Percentiles rank a stretch among this genome's conserved stretches.
These are phyloP conservation scores for Toxoplasma gondii DNA, from an alignment of 169 alveolate genomes.

Conservation along the genomic window DNA sequence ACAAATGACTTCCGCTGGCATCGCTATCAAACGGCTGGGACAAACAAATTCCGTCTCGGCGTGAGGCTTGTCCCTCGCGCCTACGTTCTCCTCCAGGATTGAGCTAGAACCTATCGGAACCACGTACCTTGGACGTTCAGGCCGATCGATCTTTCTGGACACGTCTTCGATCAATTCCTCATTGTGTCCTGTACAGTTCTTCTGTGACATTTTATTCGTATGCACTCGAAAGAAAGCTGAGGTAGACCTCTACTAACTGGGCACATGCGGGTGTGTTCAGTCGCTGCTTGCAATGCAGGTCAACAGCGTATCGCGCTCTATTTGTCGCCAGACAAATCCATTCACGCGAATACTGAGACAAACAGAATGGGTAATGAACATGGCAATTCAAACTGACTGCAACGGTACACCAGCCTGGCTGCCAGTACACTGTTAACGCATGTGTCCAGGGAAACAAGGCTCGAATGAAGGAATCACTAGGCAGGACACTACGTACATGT, in stretches of 20 bases:
- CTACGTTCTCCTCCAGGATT: slow-evolving; percentile 46
- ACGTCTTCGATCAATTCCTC: slow-evolving; percentile 56
- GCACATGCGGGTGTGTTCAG: slow-evolving; percentile 54
- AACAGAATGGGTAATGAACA: too few species aligned
- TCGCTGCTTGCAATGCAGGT: slow-evolving; percentile 51
- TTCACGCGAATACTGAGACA: too few species aligned
- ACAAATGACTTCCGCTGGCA: not conserved
- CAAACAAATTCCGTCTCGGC: not conserved
- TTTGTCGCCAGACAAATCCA: slow-evolving; percentile 67
- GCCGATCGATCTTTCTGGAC: slow-evolving; percentile 69
- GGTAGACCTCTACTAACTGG: slow-evolving; percentile 68
- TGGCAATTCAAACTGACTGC: too few species aligned
- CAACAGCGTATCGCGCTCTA: too few species aligned
- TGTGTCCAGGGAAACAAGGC: too few species aligned
- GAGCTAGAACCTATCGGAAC: slow-evolving; percentile 38
- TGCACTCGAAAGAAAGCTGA: slow-evolving; percentile 55
- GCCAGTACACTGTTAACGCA: too few species aligned
- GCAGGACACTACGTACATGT: too few species aligned
- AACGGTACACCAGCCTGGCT: too few species aligned
- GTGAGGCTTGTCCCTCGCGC: slow-evolving; percentile 15
- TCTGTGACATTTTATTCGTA: slow-evolving; percentile 68
- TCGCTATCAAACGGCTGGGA: not conserved
- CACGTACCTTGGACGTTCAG: slow-evolving; percentile 59
- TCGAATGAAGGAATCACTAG: too few species aligned
- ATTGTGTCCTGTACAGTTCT: slow-evolving; percentile 65